Base-by-base conservation (phyloP, 129 eudicot species). In the Dittrichia graveolens region DNA sequence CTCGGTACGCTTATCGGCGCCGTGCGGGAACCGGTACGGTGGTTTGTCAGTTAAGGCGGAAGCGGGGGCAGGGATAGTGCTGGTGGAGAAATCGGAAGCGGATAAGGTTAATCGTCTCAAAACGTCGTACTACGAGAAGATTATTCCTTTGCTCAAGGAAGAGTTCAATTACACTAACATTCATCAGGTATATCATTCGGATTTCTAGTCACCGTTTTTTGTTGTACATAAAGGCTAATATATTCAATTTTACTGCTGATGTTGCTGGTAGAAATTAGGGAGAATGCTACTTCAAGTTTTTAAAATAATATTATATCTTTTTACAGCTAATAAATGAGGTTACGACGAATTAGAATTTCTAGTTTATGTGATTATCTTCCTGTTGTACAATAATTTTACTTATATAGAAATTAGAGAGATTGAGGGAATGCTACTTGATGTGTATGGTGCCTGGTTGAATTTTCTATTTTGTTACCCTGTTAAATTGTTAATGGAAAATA, bases 81-180 rank as follows among this genome's bases (percentile, higher is more conserved):
- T 84, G 76, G 97, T 94, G 46, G 99, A 94, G 49, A 85, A 83
- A 81, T 73, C 91, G 11, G 93, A 94, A 41, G 86, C 91, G 53
- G 91, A 90, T 76, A 88, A 78, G 70, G 85, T 80, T 38, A 67
- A 71, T 55, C 93, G 99, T 7, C 89, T 94, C 72, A 90, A 88
- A 68, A 79, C 84, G 1, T 7, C 82, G 0, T 94, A 90, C 79
- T 56, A 86, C 10, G 96, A 94, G 58, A 94, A 86, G 76, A 88
- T 90, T 60, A 83, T 86, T 31, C 99, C 99, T 0, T 18, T 79
- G 78, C 96, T 94, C 24, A 88, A 81, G 55, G 96, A 94, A 57
- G 99, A 94, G 81, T 94, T 90, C 59, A 61, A 46, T 44, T 94
- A 94, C 94, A 82, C 89, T 31, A 94, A 94, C 42, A 41, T 88